Base-by-base conservation (phyloP, 352 stramenopile genomes). In the Phytophthora crassamura region DNA sequence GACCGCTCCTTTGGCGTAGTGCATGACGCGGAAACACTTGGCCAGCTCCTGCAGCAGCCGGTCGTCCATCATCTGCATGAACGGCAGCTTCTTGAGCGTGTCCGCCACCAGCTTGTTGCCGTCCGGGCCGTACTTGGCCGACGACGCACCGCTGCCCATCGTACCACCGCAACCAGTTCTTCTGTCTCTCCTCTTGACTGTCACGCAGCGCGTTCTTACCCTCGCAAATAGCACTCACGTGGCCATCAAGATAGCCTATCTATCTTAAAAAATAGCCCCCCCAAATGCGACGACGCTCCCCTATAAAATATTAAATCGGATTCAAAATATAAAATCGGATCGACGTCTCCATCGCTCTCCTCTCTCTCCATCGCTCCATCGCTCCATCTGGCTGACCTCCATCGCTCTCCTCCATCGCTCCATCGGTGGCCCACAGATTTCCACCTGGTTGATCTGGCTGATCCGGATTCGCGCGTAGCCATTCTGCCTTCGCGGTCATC, bases 21-120 rank as follows among this genome's bases (percentile, higher is more conserved):
- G 76, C 12, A 80, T 52, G 18, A 77, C 61, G 5, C 80, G 67
- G 57, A 91, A 91, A 75, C 80, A 91, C n/a, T 60, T 47, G 5
- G 79, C 78, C 22, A 91, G 64, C 36, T 90, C 80, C 12, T 75
- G 55, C 20, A 86, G 53, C 46, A 77, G 67, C 30, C 73, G 74
- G 2, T 75, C 71, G 66, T 89, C 77, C 69, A 91, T 78, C 59
- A 90, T 80, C 56, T 84, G 78, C 67, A 88, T 86, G 60, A 89
- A 90, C 22, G 80, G 79, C 35, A 80, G 62, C 50, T 81, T 84
- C 52, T 81, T 76, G 16, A 90, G 71, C 46, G 74, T 77, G 28
- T 80, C 67, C 14, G 75, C 50, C 38, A 82, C 50, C 47, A 74
- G 45, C 18, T 73, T 79, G 40, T 65, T 45, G 38, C 22, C 59